These are phyloP conservation scores for Vitis hybrid DNA, from an alignment of 177 flowering plant species.

Conservation along the genomic window DNA sequence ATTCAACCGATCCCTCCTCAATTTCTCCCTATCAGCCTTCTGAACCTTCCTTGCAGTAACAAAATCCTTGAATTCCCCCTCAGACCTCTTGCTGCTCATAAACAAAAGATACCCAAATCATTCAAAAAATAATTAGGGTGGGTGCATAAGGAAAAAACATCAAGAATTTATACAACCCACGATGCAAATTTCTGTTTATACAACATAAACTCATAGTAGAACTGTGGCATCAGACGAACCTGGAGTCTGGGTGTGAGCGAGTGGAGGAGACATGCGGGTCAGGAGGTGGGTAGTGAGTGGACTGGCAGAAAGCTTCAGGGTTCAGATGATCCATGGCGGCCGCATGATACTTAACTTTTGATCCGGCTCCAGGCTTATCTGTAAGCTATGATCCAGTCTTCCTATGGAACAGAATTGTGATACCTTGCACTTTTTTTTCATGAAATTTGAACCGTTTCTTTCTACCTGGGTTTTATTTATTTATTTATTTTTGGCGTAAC, in stretches of 20 bases:
- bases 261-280: slow-evolving; percentile 14
- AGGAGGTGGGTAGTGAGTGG: slow-evolving; percentile 13
- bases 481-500: no score
- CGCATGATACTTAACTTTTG: no score
- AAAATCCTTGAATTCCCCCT: slow-evolving; percentile 51
- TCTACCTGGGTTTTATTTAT: no score
- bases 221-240: slow-evolving; percentile 10
- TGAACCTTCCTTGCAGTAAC: slow-evolving; percentile 70
- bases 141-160: background rate
- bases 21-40: slow-evolving; percentile 89
- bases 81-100: slow-evolving; percentile 38
- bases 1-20: slow-evolving; percentile 84
- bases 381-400: no score
- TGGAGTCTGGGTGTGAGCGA: slow-evolving; percentile 19
- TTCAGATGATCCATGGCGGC: slow-evolving; percentile 17
- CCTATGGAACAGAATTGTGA: no score
- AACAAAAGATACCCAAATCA: background rate
- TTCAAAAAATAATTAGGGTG: slow-evolving; percentile 1
- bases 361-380: no score
- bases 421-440: no score
- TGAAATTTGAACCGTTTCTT: no score
- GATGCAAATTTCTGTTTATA: background rate
- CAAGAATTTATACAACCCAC: no score
- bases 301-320: slow-evolving; percentile 9
- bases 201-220: background rate